Evolutionary conservation across 805 yeast species (phyloP), one percentile per base, ranked within the genome.

Genomic region (Lachancea mirantina): DNA sequence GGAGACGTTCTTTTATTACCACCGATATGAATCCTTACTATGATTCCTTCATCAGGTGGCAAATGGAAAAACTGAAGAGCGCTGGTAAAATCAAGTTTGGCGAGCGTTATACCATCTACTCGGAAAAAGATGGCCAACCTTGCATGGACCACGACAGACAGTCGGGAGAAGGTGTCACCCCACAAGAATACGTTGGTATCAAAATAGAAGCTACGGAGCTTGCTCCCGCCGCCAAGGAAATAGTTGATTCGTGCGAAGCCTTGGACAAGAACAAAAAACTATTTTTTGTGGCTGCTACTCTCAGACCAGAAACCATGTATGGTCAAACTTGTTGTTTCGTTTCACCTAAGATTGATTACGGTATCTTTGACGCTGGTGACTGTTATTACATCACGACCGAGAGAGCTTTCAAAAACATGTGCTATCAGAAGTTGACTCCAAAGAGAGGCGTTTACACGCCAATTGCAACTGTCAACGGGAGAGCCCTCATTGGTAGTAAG

Each of bases 71-170:
- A 56, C 76, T 92, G 59, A 84, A 77, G 67, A 87, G 75, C 28
- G 64, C 71, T 38, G 95, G 89, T 43, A 89, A 85, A 65, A 87
- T 92, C 66, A 92, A 89, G 68, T 92, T 92, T 49, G 98, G 98
- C 62, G 94, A 89, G 68, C 80, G 98, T 67, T 84, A 87, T 70
- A 92, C 98, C 46, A 84, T 92, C 52, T 92, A 84, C 66, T 88
- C 97, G 25, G 95, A 87, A 57, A 89, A 84, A 65, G 98, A 92
- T 64, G 96, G 96, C 45, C 98, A 92, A 70, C 94, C 98, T 23
- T 92, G 98, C 71, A 88, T 92, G 89, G 98, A 92, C 63, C 98
- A 92, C 62, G 98, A 92, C 64, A 80, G 98, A 71, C 82, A 74
- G 62, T 75, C 89, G 30, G 98, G 98, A 58, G 98, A 92, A 67